A percentile compares a stretch with the other conserved stretches of the same genome.
Evolutionary conservation across 371 early-diverging fungal genomes (phyloP).

Genomic region (Caulochytrium protostelioides): DNA sequence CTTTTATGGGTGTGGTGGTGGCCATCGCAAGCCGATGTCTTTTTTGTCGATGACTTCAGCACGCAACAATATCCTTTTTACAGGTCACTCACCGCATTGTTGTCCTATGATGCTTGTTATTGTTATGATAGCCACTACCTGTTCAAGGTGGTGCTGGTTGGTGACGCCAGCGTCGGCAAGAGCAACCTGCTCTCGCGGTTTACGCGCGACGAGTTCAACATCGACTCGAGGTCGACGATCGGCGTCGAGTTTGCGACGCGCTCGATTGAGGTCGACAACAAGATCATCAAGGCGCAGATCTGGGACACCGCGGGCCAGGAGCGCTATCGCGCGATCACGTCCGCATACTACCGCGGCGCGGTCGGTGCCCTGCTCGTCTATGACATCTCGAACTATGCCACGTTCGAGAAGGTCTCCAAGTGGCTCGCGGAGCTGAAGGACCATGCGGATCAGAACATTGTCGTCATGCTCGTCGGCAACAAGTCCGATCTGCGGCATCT

Average conservation of each 20-base stretch:
- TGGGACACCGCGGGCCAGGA: conserved; percentile 98
- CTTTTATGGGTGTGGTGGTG: too few species aligned
- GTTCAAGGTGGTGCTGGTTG: conserved; percentile 99
- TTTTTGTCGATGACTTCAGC: too few species aligned
- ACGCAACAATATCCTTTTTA: too few species aligned
- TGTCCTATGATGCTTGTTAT: too few species aligned
- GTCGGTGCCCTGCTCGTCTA: conserved; percentile 97
- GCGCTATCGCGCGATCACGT: conserved; percentile 72
- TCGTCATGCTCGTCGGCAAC: conserved; percentile 98
- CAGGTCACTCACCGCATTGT: too few species aligned
- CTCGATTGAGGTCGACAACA: conserved; percentile 84
- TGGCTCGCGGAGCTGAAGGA: conserved; percentile 98
- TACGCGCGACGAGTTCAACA: conserved; percentile 90
- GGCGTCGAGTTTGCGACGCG: conserved; percentile 99
- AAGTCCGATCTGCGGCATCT: conserved; percentile 95
- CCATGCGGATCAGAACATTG: conserved; percentile 92
- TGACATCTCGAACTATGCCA: conserved; percentile 89
- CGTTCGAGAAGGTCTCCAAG: conserved; percentile 83
- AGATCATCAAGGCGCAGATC: conserved; percentile 98
- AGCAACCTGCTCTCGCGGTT: conserved; percentile 96
- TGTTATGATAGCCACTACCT: too few species aligned
- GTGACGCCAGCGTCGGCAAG: conserved; percentile 99
- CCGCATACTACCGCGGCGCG: conserved; percentile 97
- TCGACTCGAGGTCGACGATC: conserved; percentile 97
- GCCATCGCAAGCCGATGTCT: too few species aligned